phyloP scores from a whole-genome alignment of 352 stramenopile species.

The Thalassiosira tumida region DNA sequence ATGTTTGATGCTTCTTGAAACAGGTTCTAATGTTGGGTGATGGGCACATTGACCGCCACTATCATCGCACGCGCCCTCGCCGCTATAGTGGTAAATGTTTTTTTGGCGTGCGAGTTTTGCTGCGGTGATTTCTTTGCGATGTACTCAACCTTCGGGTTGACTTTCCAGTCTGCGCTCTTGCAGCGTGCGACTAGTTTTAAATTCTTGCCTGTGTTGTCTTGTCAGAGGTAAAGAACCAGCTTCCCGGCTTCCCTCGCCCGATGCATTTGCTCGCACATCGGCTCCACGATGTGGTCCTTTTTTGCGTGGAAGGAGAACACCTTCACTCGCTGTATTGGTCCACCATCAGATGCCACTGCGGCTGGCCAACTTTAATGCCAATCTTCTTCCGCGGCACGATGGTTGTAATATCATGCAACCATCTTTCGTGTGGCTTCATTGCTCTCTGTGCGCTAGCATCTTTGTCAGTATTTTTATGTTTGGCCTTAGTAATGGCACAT shows the following conservation, averaged over 20 bases:
- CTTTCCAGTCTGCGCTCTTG: conserved; percentile 49
- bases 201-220: conserved; percentile 73
- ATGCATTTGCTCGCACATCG: conserved; percentile 22
- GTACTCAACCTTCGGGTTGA: conserved; percentile 53
- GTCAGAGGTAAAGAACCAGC: conserved; percentile 41
- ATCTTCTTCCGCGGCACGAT: not conserved
- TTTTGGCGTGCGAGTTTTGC: conserved; percentile 65
- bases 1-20: conserved; percentile 34
- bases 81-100: conserved; percentile 56
- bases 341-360: conserved; percentile 60
- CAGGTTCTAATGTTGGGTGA: not conserved
- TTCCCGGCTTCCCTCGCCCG: conserved; percentile 31
- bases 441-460: not conserved
- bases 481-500: conserved; percentile 49
- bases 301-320: conserved; percentile 38
- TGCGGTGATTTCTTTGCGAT: conserved; percentile 66
- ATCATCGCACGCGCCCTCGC: conserved; percentile 42
- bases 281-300: conserved; percentile 67
- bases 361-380: not conserved
- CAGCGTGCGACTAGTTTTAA: conserved; percentile 2
- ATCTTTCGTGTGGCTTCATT: conserved; percentile 13
- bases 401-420: conserved; percentile 40
- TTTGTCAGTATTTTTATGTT: conserved; percentile 65
- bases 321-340: conserved; percentile 59
- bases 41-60: conserved; percentile 46